Evolutionary conservation across 2,329 filamentous ascomycete genomes (phyloP).

Genomic region (Hymenoscyphus salicellus): DNA sequence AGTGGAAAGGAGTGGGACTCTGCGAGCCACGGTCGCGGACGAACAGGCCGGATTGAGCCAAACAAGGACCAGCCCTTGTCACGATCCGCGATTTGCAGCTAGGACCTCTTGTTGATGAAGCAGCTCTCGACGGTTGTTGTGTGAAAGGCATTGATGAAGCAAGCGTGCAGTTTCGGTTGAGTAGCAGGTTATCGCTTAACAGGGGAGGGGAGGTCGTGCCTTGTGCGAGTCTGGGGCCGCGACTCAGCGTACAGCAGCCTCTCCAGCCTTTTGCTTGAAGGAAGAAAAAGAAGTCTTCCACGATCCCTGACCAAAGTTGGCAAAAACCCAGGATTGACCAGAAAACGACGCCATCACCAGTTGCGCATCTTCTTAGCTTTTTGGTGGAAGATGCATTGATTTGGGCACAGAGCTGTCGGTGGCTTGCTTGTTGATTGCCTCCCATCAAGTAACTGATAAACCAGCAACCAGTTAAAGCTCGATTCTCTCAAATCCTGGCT

Average conservation of each 20-base stretch:
- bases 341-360: background rate
- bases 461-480: background rate
- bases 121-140: slow-evolving; percentile 24
- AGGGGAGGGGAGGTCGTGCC: background rate
- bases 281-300: slow-evolving; percentile 16
- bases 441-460: background rate
- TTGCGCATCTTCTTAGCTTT: background rate
- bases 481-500: background rate
- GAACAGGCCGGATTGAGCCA: background rate
- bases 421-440: background rate
- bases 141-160: slow-evolving; percentile 29
- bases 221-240: background rate
- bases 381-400: slow-evolving; percentile 1
- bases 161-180: slow-evolving; percentile 32
- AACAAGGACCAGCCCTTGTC: background rate
- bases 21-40: background rate
- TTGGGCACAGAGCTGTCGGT: background rate
- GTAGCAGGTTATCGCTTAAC: slow-evolving; percentile 33
- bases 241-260: slow-evolving; percentile 4
- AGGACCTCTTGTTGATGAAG: slow-evolving; percentile 5
- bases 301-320: slow-evolving; percentile 15
- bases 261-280: background rate
- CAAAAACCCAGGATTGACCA: background rate
- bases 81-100: slow-evolving; percentile 1
- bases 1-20: background rate